Base-by-base conservation (phyloP, 2,329 filamentous ascomycete genomes). In the Metarhizium robertsii region DNA sequence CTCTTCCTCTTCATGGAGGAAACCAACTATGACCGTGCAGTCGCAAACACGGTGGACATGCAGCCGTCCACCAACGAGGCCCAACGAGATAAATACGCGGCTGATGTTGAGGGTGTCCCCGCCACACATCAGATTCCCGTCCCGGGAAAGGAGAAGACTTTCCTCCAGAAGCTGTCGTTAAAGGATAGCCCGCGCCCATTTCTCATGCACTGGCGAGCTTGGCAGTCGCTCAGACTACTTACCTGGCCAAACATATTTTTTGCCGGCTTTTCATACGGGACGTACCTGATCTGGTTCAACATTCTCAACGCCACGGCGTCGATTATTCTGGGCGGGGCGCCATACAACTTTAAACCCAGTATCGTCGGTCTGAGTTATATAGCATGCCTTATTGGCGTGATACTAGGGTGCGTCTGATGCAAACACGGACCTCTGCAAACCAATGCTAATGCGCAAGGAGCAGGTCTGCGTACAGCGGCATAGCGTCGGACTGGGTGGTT, bases 1-100 rank as follows among this genome's bases (percentile, higher is more conserved):
- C 56, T 75, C 0, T 81, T 84, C 62, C 68, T 84, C 57, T 79
- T 84, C 61, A 79, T 83, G 58, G 81, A 84, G 59, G 81, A 85
- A 63, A 81, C 80, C 6, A 75, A 76, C 14, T 85, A 84, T 59
- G 67, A 73, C 47, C 70, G 76, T 20, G 14, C 45, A 8, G n/a
- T 14, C 20, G 48, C 16, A 11, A 55, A 30, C 10, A 40, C 47
- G 6, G 50, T 62, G 42, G 25, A 43, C 14, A 20, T 51, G 16
- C 16, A 53, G 29, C 30, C 43, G 14, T 16, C 14, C 16, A 48
- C 6, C 32, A 0, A 34, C 7, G 32, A 34, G 25, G 25, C 32
- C 6, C 32, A 34, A 7, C 32, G n/a, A 8, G 30, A 29, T 3
- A 42, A 46, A 16, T 1, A 25, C 8, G 25, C 29, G n/a, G 14